Evolutionary conservation across 2,329 filamentous ascomycete genomes (phyloP), one percentile per base, ranked within the genome.

Genomic region (Nothophoma quercina): DNA sequence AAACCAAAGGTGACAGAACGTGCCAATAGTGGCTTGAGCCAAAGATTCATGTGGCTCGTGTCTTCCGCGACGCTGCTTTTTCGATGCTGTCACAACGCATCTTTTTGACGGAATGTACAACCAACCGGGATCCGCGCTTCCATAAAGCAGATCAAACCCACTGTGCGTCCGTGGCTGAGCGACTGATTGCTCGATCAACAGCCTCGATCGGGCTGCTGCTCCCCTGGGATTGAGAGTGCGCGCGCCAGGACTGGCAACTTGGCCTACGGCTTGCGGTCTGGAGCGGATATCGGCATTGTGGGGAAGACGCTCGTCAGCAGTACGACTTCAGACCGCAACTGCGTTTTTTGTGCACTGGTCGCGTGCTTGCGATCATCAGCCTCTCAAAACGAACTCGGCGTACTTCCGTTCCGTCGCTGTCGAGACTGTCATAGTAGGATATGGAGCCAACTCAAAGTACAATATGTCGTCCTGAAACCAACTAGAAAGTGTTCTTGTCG

Each of bases 21-120:
- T 43, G 50, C 33, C 26, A 19, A 15, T 38, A 28, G 44, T 43
- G 50, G 50, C 50, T 48, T 51, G 47, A 39, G 6, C n/a, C n/a
- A 25, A 26, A 16, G n/a, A 21, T 19, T 16, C 18, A 21, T 39
- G 50, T 48, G 38, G 50, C 38, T 48, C 26, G 33, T 33, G 39
- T 23, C 16, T 5, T 4, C 8, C 6, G 4, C 7, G 12, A 35
- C 16, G 18, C 12, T 6, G 15, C 19, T 39, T 30, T 4, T 38
- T 18, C 15, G 16, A 19, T 16, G 13, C 22, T 28, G 5, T 32
- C 33, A 15, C 9, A 7, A 15, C 18, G 26, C 9, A 19, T 4
- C 9, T 25, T 5, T 6, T 36, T 15, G 25, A 43, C 4, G n/a
- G 7, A 10, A 30, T 21, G 7, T 7, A n/a, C 22, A 13, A 18